Evolutionary conservation across 805 yeast genomes (phyloP), one percentile per base, ranked within the genome.

Genomic region (Starmerella cellae): DNA sequence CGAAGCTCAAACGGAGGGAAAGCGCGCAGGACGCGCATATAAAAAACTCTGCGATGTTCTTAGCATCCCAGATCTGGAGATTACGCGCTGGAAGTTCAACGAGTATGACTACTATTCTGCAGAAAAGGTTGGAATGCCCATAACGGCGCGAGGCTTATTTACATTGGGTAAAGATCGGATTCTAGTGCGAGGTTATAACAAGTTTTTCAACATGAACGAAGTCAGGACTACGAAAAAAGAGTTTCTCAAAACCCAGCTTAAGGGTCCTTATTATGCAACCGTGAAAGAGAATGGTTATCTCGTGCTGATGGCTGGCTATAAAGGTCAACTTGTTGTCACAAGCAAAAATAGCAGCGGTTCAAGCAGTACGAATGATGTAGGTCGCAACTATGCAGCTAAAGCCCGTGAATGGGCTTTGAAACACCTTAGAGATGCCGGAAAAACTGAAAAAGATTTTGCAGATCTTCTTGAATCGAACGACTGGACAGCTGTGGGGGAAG

Each of bases 231-330:
- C 94, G 0, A 69, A 65, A 45, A 67, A 75, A 66, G 61, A 60
- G 0, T 54, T 57, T 51, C 56, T 85, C 4, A 51, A 55, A n/a
- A 37, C 50, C 1, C 52, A 65, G 26, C 23, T 33, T 3, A 4
- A 19, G 6, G 95, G 95, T 0, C 95, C 96, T 0, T 91, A 79
- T 58, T 73, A 71, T 17, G 72, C 85, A 2, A 77, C 95, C 0
- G 66, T 79, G 29, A 91, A 91, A 57, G 93, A 93, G 44, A 91
- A 91, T 56, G 99, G 99, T 0, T 91, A 96, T 55, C 85, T 91
- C 41, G 76, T 82, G 2, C 75, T 91, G 46, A 69, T 91, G 13
- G 69, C 94, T 1, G 96, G 88, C 0, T 69, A 64, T 18, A 78
- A 79, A 52, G 95, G 94, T 0, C 71, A 80, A 0, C 60, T 91